phyloP scores from a whole-genome alignment of 2,329 filamentous ascomycete species.

The Penicillium vulpinum region DNA sequence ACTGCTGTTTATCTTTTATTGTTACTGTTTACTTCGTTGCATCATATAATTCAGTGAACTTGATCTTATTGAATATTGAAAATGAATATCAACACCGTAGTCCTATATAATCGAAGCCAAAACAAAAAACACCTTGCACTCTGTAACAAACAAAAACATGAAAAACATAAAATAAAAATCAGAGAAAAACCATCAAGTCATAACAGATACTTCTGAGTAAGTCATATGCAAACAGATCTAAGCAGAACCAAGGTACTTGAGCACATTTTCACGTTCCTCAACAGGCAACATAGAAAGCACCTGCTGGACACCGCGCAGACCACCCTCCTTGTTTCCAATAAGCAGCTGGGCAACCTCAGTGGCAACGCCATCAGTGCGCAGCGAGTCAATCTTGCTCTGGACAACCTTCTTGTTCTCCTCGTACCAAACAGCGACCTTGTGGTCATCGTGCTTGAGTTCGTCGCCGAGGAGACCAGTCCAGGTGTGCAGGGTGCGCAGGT shows the following conservation, averaged over 20 bases:
- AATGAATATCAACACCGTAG: not conserved
- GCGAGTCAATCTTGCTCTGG: conserved; percentile 76
- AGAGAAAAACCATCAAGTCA: conserved; percentile 25
- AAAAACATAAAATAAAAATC: not conserved
- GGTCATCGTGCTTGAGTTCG: conserved; percentile 76
- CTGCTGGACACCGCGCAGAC: conserved; percentile 82
- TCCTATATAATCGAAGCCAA: not conserved
- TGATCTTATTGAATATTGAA: not conserved
- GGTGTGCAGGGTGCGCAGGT: conserved; percentile 74
- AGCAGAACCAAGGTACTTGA: conserved; percentile 54
- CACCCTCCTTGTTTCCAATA: conserved; percentile 65
- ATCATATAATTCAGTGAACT: too few species aligned
- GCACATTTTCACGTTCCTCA: conserved; percentile 80
- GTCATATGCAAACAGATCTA: not conserved
- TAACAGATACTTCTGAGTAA: conserved; percentile 4
- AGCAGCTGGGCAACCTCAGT: conserved; percentile 69
- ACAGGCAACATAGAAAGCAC: conserved; percentile 84
- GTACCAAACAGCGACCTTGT: conserved; percentile 88
- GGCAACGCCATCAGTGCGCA: conserved; percentile 74
- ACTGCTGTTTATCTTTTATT: not conserved
- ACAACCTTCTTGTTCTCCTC: conserved; percentile 88
- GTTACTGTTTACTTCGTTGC: not conserved
- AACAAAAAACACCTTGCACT: conserved; percentile 19
- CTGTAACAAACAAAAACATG: conserved; percentile 1
- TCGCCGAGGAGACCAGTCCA: conserved; percentile 71